Percentiles rank a stretch among this genome's conserved stretches.
Evolutionary conservation across 805 yeast species (phyloP).

Genomic region (Grigorovia transvaalensis): DNA sequence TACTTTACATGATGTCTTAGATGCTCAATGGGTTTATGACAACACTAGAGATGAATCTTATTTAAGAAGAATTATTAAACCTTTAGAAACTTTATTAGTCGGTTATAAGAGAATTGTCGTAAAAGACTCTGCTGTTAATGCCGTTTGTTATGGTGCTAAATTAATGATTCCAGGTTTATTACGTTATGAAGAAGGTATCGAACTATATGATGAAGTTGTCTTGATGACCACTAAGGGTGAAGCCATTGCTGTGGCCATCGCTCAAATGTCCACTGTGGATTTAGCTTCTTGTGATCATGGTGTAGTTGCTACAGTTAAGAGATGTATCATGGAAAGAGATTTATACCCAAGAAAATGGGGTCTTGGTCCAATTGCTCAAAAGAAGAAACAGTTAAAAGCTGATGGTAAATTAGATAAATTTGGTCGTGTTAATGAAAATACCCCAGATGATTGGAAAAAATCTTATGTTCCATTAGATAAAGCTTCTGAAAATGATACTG

Average conservation of each 20-base stretch:
- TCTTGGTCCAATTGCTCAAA: slow-evolving; percentile 94
- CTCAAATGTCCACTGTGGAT: slow-evolving; percentile 98
- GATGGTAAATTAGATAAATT: slow-evolving; percentile 95
- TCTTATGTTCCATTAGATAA: slow-evolving; percentile 62
- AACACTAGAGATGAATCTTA: slow-evolving; percentile 95
- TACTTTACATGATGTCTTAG: slow-evolving; percentile 93
- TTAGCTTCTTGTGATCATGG: slow-evolving; percentile 96
- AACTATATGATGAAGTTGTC: slow-evolving; percentile 94
- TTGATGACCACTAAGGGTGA: slow-evolving; percentile 98
- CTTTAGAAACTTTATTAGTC: slow-evolving; percentile 83
- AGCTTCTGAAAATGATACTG: slow-evolving; percentile 26
- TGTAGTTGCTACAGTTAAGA: slow-evolving; percentile 94
- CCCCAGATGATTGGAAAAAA: slow-evolving; percentile 88
- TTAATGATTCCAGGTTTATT: slow-evolving; percentile 97
- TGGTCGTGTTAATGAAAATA: slow-evolving; percentile 87
- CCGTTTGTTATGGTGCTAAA: slow-evolving; percentile 98
- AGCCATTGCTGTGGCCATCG: slow-evolving; percentile 96
- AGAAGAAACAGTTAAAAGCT: slow-evolving; percentile 96
- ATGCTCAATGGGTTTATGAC: slow-evolving; percentile 97
- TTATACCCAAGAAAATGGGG: slow-evolving; percentile 99
- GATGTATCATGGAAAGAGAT: slow-evolving; percentile 99
- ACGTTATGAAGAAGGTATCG: slow-evolving; percentile 96
- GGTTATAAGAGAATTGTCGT: slow-evolving; percentile 97
- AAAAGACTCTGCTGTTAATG: slow-evolving; percentile 89
- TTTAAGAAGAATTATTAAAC: slow-evolving; percentile 86